Evolutionary conservation across 352 stramenopile species (phyloP), one percentile per base, ranked within the genome.

Genomic region (Pythium sp.): DNA sequence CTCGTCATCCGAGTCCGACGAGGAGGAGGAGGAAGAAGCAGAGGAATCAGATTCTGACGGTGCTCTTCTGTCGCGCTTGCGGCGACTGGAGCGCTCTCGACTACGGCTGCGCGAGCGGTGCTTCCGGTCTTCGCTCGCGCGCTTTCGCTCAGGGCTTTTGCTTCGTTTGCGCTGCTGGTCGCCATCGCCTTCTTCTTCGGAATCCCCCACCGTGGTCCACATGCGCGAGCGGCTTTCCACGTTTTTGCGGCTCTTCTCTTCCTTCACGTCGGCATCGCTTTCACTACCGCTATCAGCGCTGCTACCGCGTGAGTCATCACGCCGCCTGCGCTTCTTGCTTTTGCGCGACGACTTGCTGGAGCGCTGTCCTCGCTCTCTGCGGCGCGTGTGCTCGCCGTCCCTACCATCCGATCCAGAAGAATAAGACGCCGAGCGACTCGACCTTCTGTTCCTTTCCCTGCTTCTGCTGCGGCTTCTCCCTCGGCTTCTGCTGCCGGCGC

Each of bases 31-130:
- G n/a, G 79, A 77, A 11, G 68, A 72, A 51, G 68, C 67, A 26
- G 78, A 81, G 11, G 68, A 83, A 22, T 68, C 73, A 22, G 75
- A 83, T 26, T 69, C 74, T 9, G 75, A 54, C 20, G 34, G 22
- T 18, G 12, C 55, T 9, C 55, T 56, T 56, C 49, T 61, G 32
- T 26, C 11, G 49, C 66, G 51, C 9, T 43, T n/a, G 46, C 59
- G 60, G 3, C 43, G 38, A 22, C 69, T 65, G 14, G 46, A 49
- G 47, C 41, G 65, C n/a, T 38, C n/a, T 18, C 70, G 61, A 58
- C 49, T 66, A 12, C 62, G 72, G 28, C 58, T 71, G 12, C 41
- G 70, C 34, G 65, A 72, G 47, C 32, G 60, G 47, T 32, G 60
- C 32, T 56, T 55, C 56, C 59, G 32, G 24, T 64, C 46, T 18